These are phyloP conservation scores for Fusarium austroafricanum DNA, from an alignment of 2,329 filamentous ascomycete genomes.

Conservation along the genomic window DNA sequence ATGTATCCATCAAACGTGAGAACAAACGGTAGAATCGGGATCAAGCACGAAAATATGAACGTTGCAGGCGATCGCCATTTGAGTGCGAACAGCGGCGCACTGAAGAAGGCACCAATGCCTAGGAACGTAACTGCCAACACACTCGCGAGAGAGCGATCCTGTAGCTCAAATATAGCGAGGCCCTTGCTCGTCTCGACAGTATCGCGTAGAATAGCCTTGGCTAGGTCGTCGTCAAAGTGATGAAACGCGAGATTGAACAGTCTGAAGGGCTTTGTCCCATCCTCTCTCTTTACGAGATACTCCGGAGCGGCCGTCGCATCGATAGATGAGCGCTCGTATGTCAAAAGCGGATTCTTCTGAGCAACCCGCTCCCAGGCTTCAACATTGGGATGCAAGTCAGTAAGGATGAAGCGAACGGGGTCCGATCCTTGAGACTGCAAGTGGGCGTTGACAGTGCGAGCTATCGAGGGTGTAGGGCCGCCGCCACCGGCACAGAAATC, in stretches of 20 bases:
- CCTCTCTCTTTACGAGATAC: conserved; percentile 55
- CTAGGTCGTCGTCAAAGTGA: conserved; percentile 76
- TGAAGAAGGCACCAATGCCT: conserved; percentile 62
- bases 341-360: conserved; percentile 65
- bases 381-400: conserved; percentile 73
- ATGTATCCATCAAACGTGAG: conserved; percentile 76
- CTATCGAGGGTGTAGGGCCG: conserved; percentile 75
- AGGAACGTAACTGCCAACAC: conserved; percentile 65
- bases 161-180: conserved; percentile 80
- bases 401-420: conserved; percentile 70
- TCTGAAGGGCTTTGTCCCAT: conserved; percentile 68
- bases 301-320: conserved; percentile 73
- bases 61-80: conserved; percentile 64
- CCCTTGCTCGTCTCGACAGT: conserved; percentile 73
- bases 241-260: conserved; percentile 82
- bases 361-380: conserved; percentile 68
- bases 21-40: conserved; percentile 75
- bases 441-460: conserved; percentile 66
- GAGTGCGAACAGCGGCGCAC: conserved; percentile 65
- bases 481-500: conserved; percentile 83
- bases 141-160: conserved; percentile 69
- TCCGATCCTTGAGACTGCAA: conserved; percentile 43
- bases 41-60: conserved; percentile 72
- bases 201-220: conserved; percentile 70
- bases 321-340: conserved; percentile 69